A percentile compares a stretch with the other conserved stretches of the same genome.
phyloP scores from a whole-genome alignment of 805 yeast genomes.

The Peterozyma xylosa region DNA sequence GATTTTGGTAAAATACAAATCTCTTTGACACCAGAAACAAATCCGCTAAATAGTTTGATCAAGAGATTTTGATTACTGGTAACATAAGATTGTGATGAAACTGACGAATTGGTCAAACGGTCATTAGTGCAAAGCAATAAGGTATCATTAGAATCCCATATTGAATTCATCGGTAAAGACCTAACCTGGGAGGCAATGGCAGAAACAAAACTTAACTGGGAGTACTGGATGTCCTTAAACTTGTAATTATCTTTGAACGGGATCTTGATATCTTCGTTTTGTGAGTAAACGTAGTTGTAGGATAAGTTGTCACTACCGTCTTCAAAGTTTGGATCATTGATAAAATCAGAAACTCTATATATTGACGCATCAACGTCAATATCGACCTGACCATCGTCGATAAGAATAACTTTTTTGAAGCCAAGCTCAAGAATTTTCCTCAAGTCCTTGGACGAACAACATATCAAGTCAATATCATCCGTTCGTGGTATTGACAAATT shows the following conservation, averaged over 20 bases:
- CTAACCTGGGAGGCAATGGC: slow-evolving; percentile 24
- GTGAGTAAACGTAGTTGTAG: slow-evolving; percentile 13
- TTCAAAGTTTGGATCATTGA: not conserved
- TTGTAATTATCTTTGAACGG: slow-evolving; percentile 18
- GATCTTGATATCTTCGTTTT: slow-evolving; percentile 15
- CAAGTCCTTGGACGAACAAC: slow-evolving; percentile 12
- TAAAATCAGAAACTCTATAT: slow-evolving; percentile 10
- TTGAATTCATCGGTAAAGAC: slow-evolving; percentile 20
- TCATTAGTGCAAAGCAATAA: slow-evolving; percentile 12
- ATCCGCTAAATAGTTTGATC: slow-evolving; percentile 29
- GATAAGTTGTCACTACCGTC: slow-evolving; percentile 6
- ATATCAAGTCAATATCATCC: slow-evolving; percentile 21
- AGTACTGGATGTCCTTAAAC: slow-evolving; percentile 17
- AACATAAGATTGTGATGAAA: not conserved
- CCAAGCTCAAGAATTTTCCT: slow-evolving; percentile 7
- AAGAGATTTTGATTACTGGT: slow-evolving; percentile 19
- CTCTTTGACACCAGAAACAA: slow-evolving; percentile 25
- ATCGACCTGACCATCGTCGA: slow-evolving; percentile 13
- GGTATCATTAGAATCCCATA: slow-evolving; percentile 19
- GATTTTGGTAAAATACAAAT: slow-evolving; percentile 15
- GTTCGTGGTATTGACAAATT: slow-evolving; percentile 3
- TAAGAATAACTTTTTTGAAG: slow-evolving; percentile 20
- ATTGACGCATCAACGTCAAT: slow-evolving; percentile 17
- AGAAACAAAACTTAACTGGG: slow-evolving; percentile 27
- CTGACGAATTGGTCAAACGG: not conserved